Conservation (phyloP, 2,329 filamentous ascomycete genomes). For the Xylaria sp. region DNA sequence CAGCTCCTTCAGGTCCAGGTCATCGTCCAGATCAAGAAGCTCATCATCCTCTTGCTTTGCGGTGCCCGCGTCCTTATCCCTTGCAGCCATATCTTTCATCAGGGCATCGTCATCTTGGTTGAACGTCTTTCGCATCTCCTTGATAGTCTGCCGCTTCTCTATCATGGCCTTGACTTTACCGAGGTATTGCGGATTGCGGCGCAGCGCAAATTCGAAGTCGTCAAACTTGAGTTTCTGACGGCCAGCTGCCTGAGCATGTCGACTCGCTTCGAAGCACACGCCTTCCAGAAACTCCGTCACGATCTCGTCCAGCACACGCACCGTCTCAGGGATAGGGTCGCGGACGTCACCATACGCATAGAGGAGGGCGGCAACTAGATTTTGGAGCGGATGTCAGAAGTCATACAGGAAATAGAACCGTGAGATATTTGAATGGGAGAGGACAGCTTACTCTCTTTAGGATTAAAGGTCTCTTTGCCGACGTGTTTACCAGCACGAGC, state of each 20-base stretch:
- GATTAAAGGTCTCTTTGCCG: constrained; percentile 82
- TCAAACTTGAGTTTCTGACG: constrained; percentile 98
- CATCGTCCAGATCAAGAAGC: constrained; percentile 51
- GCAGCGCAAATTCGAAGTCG: constrained; percentile 94
- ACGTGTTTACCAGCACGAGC: constrained; percentile 82
- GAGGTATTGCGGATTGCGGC: constrained; percentile 84
- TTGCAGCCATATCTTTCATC: constrained; percentile 41
- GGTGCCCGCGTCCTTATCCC: constrained; percentile 25
- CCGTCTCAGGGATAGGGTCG: constrained; percentile 82
- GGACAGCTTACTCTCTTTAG: constrained; percentile 70
- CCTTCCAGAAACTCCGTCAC: constrained; percentile 97
- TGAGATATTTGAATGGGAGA: background rate
- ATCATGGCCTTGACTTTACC: constrained; percentile 91
- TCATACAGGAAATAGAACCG: constrained; percentile 1
- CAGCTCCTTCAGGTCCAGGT: constrained; percentile 43
- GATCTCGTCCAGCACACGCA: constrained; percentile 91
- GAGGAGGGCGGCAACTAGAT: constrained; percentile 75
- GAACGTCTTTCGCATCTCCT: constrained; percentile 81
- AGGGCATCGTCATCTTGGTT: constrained; percentile 72
- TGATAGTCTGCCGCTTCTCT: constrained; percentile 87
- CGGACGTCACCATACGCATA: constrained; percentile 83
- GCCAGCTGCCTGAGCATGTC: constrained; percentile 84
- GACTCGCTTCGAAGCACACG: constrained; percentile 88
- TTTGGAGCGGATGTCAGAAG: constrained; percentile 31
- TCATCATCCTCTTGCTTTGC: constrained; percentile 49